A percentile compares a stretch with the other conserved stretches of the same genome.
Conservation (phyloP, 805 yeast genomes). For the Metschnikowia colocasiae region DNA sequence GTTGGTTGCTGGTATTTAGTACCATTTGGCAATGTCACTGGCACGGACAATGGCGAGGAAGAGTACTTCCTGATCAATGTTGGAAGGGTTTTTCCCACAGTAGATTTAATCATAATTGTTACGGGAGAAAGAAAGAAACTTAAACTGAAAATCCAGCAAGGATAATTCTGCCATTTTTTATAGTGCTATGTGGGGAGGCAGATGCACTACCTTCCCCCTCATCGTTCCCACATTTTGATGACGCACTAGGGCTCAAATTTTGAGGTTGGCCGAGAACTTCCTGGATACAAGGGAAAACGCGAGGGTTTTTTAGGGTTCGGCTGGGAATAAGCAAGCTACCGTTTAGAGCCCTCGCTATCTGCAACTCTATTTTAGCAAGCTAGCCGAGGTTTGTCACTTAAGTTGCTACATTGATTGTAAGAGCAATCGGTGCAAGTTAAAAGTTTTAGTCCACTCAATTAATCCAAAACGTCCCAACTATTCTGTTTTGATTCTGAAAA, state of each 20-base stretch:
- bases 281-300: not conserved
- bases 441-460: not conserved
- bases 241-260: not conserved
- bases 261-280: constrained; percentile 1
- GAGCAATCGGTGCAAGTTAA: not conserved
- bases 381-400: not conserved
- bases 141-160: not conserved
- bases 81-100: constrained; percentile 4
- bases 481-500: not conserved
- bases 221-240: not conserved
- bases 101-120: constrained; percentile 6
- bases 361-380: not conserved
- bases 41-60: constrained; percentile 36
- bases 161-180: constrained; percentile 2
- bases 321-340: not conserved
- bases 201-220: constrained; percentile 3
- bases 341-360: not conserved
- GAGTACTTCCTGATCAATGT: constrained; percentile 1
- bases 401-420: not conserved
- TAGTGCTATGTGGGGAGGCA: not conserved
- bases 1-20: constrained; percentile 71
- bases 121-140: not conserved
- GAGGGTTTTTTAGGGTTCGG: not conserved
- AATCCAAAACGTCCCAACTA: too few species aligned
- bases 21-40: constrained; percentile 69